phyloP scores from a whole-genome alignment of 768 basidiomycete genomes.

The Psilocybe cyanescens region DNA sequence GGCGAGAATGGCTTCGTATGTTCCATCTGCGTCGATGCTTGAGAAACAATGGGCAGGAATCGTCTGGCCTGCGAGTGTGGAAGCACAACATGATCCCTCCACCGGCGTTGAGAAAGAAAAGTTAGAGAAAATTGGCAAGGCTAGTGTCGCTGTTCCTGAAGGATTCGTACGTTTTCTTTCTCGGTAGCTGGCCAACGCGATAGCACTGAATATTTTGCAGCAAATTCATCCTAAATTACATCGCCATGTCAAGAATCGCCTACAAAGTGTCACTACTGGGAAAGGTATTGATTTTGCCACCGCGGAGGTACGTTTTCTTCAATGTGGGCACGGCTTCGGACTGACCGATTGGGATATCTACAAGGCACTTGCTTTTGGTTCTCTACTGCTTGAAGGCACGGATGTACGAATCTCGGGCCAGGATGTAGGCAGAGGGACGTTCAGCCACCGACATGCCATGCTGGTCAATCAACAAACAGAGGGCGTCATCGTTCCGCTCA shows the following conservation, averaged over 20 bases:
- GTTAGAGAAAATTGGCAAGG: conserved; percentile 64
- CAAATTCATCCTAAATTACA: conserved; percentile 80
- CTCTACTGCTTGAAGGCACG: conserved; percentile 79
- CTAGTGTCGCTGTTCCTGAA: conserved; percentile 63
- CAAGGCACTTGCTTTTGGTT: conserved; percentile 87
- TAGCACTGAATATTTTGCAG: conserved; percentile 42
- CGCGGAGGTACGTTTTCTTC: conserved; percentile 63
- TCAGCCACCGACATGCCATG: conserved; percentile 92
- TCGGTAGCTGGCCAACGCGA: conserved; percentile 33
- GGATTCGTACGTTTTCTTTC: conserved; percentile 61
- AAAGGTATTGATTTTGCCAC: conserved; percentile 88
- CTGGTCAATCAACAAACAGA: conserved; percentile 88
- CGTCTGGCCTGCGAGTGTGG: conserved; percentile 63
- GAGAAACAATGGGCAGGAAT: conserved; percentile 70
- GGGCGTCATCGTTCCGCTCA: conserved; percentile 79
- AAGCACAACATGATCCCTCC: conserved; percentile 56
- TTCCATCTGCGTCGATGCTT: conserved; percentile 57
- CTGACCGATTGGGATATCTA: neutral
- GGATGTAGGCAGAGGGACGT: conserved; percentile 90
- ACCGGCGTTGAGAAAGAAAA: conserved; percentile 65
- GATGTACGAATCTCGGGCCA: conserved; percentile 92
- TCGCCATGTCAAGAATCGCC: conserved; percentile 76
- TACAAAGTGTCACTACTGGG: conserved; percentile 70
- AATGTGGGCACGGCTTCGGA: neutral
- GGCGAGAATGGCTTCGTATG: conserved; percentile 46